A percentile compares a stretch with the other conserved stretches of the same genome.
phyloP scores from a whole-genome alignment of 208 protist species.

The Borovskyia barvae region DNA sequence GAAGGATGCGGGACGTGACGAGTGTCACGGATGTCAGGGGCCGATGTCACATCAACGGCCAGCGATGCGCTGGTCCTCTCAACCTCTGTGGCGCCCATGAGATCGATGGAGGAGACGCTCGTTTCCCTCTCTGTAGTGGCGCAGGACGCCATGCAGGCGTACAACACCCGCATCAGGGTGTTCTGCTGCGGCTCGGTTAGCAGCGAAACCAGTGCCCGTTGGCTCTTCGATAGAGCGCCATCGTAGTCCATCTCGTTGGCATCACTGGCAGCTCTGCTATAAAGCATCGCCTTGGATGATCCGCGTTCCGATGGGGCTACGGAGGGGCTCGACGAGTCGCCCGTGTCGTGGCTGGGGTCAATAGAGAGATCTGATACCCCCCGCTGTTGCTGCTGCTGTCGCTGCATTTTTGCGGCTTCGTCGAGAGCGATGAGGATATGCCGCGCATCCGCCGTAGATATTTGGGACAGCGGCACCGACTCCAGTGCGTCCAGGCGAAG shows the following conservation, averaged over 20 bases:
- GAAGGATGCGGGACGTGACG: too few species aligned
- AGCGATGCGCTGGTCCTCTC: background rate
- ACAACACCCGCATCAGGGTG: conserved; percentile 15
- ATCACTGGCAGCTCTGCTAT: background rate
- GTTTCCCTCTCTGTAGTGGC: too few species aligned
- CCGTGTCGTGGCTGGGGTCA: too few species aligned
- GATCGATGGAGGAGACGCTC: too few species aligned
- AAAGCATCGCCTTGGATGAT: too few species aligned
- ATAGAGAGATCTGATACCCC: too few species aligned
- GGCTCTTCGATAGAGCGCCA: background rate
- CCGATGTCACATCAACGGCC: background rate
- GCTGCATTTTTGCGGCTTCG: background rate
- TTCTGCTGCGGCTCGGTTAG: conserved; percentile 12
- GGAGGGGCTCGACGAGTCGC: too few species aligned
- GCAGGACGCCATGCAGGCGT: conserved; percentile 12
- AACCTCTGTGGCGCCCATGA: too few species aligned
- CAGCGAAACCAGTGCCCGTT: background rate
- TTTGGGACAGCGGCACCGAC: background rate
- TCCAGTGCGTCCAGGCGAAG: conserved; percentile 6
- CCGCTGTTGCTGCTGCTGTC: background rate
- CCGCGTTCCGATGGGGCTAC: too few species aligned
- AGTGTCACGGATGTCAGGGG: background rate
- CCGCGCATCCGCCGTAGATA: background rate
- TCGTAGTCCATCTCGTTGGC: too few species aligned
- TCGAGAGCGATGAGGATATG: background rate